Base-by-base conservation (phyloP, 2,329 filamentous ascomycete genomes). In the Aureobasidium leucospermi region DNA sequence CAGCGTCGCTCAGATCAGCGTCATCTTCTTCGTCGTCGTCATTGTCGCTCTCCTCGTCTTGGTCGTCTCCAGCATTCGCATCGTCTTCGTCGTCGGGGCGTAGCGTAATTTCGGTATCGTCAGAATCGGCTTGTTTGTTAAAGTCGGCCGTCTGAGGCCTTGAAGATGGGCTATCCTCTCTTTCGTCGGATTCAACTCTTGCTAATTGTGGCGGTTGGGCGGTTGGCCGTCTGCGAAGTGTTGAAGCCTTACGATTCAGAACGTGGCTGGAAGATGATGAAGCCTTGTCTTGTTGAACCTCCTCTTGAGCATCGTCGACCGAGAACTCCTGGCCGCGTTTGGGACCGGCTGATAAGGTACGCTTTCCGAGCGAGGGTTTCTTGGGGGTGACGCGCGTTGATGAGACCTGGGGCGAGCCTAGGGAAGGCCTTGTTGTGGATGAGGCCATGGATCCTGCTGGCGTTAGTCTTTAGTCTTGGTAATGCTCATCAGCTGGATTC, bases 291-390 rank as follows among this genome's bases (percentile, higher is more conserved):
- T 84, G 83, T 68, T 89, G 86, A 19, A 96, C 85, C 73, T 96
- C 93, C 64, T 85, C 81, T 28, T 85, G 79, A 68, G 90, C 91
- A 71, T 97, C 93, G 70, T 97, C 92, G 49, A 90, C 90, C 0
- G 92, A 96, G 75, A 96, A 97, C 62, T 93, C 81, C 63, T 89
- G 88, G 32, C 92, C 89, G 58, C 90, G 87, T 70, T 93, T 85
- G 2, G 90, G 91, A 42, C 85, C 85, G 67, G 84, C 80, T 55
- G 76, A 89, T 28, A 90, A 90, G 1, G 90, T 93, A 60, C 86
- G 80, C 62, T 90, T 86, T 65, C 90, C 86, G 60, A 82, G 73
- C 73, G 93, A 83, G 10, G 90, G 90, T 71, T 93, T 95, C 70
- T 84, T 85, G 13, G 85, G 79, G 64, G 55, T 58, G 8, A 19